A percentile compares a stretch with the other conserved stretches of the same genome.
Evolutionary conservation across 1,284 basidiomycete genomes (phyloP).

Genomic region (Ceratobasidium sp.): DNA sequence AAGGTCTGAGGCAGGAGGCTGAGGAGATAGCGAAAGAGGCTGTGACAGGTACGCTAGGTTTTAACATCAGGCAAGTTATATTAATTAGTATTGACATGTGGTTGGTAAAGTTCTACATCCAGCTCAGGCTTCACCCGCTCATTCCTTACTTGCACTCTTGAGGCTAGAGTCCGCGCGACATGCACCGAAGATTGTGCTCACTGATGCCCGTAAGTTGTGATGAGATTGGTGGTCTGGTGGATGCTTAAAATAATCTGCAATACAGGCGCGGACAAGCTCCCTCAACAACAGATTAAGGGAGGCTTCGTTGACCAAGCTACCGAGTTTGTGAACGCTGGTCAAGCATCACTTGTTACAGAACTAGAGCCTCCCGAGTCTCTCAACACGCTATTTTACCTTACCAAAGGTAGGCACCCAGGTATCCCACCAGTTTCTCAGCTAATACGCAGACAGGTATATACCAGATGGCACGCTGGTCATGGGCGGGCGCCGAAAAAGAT

Average conservation of each 20-base stretch:
- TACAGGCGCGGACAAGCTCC: slow-evolving; percentile 77
- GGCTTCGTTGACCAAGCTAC: slow-evolving; percentile 78
- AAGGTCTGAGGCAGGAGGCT: slow-evolving; percentile 54
- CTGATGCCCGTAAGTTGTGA: slow-evolving; percentile 74
- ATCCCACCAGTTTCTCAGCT: slow-evolving; percentile 48
- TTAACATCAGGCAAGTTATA: background rate
- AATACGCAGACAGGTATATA: slow-evolving; percentile 72
- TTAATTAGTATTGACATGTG: slow-evolving; percentile 8
- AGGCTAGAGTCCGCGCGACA: slow-evolving; percentile 80
- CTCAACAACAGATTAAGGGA: slow-evolving; percentile 73
- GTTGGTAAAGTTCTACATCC: slow-evolving; percentile 56
- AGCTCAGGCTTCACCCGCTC: slow-evolving; percentile 65
- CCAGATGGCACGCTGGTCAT: slow-evolving; percentile 81
- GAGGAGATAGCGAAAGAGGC: slow-evolving; percentile 56
- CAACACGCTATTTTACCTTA: slow-evolving; percentile 70
- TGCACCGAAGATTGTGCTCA: slow-evolving; percentile 83
- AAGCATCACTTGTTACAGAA: slow-evolving; percentile 66
- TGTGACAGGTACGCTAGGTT: slow-evolving; percentile 53
- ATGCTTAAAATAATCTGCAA: slow-evolving; percentile 47
- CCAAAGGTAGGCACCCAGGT: slow-evolving; percentile 67
- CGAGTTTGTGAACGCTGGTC: slow-evolving; percentile 75
- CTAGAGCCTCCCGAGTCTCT: slow-evolving; percentile 61
- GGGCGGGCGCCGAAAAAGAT: slow-evolving; percentile 81
- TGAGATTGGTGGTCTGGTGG: background rate
- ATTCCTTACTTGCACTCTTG: slow-evolving; percentile 85